Evolutionary conservation across 805 yeast genomes (phyloP).

Genomic region (Wickerhamiella domercqiae): DNA sequence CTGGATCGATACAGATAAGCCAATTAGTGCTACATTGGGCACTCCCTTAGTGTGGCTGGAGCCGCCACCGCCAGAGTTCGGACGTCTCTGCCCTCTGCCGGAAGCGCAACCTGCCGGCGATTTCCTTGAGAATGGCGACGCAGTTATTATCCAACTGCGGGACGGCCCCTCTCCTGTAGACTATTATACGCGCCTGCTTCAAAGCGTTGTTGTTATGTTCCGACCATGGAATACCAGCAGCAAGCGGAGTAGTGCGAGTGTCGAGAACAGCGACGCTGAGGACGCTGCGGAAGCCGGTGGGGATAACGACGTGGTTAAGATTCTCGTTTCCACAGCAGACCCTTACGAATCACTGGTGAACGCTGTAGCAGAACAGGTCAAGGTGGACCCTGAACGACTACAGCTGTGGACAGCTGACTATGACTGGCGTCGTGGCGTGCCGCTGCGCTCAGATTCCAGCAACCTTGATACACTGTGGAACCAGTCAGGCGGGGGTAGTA

Average conservation of each 20-base stretch:
- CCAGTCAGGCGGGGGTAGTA: neutral
- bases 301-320: slow-evolving; percentile 18
- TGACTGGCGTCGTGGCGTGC: slow-evolving; percentile 1
- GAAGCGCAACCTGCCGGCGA: neutral
- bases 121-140: slow-evolving; percentile 24
- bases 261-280: slow-evolving; percentile 15
- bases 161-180: slow-evolving; percentile 8
- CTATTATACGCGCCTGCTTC: slow-evolving; percentile 23
- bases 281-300: slow-evolving; percentile 12
- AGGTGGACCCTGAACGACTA: slow-evolving; percentile 45
- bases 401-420: slow-evolving; percentile 42
- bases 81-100: neutral
- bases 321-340: slow-evolving; percentile 56
- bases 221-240: slow-evolving; percentile 3
- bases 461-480: slow-evolving; percentile 12
- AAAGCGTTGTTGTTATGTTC: slow-evolving; percentile 18
- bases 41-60: slow-evolving; percentile 1
- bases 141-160: slow-evolving; percentile 1
- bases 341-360: slow-evolving; percentile 43
- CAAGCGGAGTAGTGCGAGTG: too few species aligned
- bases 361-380: slow-evolving; percentile 42
- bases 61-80: neutral
- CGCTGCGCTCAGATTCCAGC: slow-evolving; percentile 6
- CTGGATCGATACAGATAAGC: slow-evolving; percentile 23
- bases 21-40: neutral